Conservation (phyloP, 345 rosid species). For the Lepidium didymum region DNA sequence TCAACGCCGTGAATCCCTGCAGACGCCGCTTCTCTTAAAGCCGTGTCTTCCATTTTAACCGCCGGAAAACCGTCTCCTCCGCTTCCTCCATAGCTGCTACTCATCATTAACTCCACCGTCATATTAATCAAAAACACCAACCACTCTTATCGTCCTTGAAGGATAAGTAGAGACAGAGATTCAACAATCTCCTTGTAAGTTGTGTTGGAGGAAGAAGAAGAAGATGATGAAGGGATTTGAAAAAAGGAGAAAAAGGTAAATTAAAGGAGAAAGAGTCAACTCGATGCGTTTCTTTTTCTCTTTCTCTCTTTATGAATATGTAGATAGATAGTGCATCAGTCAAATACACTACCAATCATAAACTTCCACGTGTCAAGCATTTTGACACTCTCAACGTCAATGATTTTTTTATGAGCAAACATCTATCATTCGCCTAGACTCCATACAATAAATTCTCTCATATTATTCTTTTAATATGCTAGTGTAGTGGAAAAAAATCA, state of each 20-base stretch:
- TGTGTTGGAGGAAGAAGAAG: neutral
- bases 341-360: conserved; percentile 16
- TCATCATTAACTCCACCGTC: conserved; percentile 20
- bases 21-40: conserved; percentile 63
- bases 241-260: neutral
- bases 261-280: conserved; percentile 18
- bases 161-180: neutral
- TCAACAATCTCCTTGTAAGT: neutral
- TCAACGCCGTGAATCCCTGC: conserved; percentile 82
- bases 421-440: too few species aligned
- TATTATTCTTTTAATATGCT: too few species aligned
- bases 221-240: neutral
- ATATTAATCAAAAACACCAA: neutral
- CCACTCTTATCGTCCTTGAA: neutral
- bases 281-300: neutral
- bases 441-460: too few species aligned
- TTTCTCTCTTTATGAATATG: neutral
- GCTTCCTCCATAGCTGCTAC: neutral
- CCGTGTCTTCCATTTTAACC: conserved; percentile 41
- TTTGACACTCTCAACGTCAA: conserved; percentile 23
- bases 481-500: too few species aligned
- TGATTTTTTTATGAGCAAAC: conserved; percentile 17
- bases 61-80: conserved; percentile 11
- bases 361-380: neutral
- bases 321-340: conserved; percentile 16